Evolutionary conservation across 352 stramenopile species (phyloP), one percentile per base, ranked within the genome.

Genomic region (Globisporangium parvum): DNA sequence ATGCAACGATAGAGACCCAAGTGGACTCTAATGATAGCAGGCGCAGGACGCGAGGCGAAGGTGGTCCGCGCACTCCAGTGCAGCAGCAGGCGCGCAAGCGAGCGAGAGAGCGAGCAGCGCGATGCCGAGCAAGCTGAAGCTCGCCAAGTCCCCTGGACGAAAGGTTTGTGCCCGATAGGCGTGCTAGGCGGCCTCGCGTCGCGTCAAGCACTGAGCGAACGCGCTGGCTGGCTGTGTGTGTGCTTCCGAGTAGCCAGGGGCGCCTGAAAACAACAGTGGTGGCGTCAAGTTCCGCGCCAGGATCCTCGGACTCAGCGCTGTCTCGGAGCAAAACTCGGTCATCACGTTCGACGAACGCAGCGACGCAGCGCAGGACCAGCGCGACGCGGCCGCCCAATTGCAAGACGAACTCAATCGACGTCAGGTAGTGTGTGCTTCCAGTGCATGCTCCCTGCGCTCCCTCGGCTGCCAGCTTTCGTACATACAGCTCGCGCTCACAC

Each of bases 321-420:
- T 86, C 0, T 55, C 69, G 3, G 73, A 81, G 57, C 70, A 85
- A 47, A 74, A 74, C 44, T 57, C 69, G 20, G 65, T 47, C 21
- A 24, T 62, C 23, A 62, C 69, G 23, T 57, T 57, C 20, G 68
- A 73, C 15, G 62, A 73, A 20, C 61, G 51, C 0, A 51, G 56
- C 10, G 69, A 88, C 1, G 4, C 17, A 8, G 15, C 39, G 6
- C 58, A 70, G 41, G 60, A 73, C 10, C 69, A 74, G 26, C 75
- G 68, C 15, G 76, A 87, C n/a, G 62, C 76, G n/a, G 52, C 83
- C 5, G 57, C 70, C 9, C 72, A 88, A 40, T 61, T 88, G 24
- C 76, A 88, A 40, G 70, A 85, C 39, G 76, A 91, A 28, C 66
- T 91, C 12, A 62, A 64, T 2, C 73, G 77, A 31, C 73, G 77